These are phyloP conservation scores for Lolium multiflorum DNA, from an alignment of 176 grass and related monocot species.

Conservation along the genomic window DNA sequence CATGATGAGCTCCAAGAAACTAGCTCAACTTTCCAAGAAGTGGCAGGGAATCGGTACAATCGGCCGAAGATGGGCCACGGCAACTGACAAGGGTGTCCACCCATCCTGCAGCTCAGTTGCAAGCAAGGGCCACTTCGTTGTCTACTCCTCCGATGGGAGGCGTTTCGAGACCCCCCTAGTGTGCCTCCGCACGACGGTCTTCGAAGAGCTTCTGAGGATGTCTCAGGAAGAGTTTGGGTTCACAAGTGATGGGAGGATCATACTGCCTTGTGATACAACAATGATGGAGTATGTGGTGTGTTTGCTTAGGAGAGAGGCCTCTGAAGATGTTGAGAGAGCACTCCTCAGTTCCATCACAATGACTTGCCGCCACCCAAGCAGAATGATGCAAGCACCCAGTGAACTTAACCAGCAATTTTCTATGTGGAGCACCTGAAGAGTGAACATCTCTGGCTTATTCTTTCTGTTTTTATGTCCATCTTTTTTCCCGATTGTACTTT, in stretches of 20 bases:
- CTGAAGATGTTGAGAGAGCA: conserved; percentile 64
- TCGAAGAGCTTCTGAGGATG: conserved; percentile 63
- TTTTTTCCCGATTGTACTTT: conserved; percentile 40
- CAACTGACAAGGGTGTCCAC: conserved; percentile 38
- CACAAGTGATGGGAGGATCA: conserved; percentile 55
- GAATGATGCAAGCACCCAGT: conserved; percentile 26
- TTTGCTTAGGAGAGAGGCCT: conserved; percentile 60
- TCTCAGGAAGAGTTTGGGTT: conserved; percentile 67
- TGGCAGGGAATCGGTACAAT: conserved; percentile 66
- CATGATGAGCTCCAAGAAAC: conserved; percentile 66
- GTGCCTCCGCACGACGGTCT: conserved; percentile 54
- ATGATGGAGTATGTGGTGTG: conserved; percentile 69
- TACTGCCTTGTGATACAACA: conserved; percentile 58
- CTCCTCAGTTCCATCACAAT: conserved; percentile 61
- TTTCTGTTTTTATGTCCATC: conserved; percentile 14
- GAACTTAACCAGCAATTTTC: conserved; percentile 38
- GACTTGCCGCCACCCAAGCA: conserved; percentile 46
- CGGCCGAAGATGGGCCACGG: conserved; percentile 54
- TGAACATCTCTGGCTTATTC: conserved; percentile 21
- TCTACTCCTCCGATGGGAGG: conserved; percentile 52
- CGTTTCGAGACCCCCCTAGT: conserved; percentile 63
- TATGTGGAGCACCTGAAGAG: conserved; percentile 46
- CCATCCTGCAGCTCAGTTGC: conserved; percentile 48
- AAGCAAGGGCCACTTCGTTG: conserved; percentile 60
- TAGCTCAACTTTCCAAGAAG: conserved; percentile 69